Percentiles rank a stretch among this genome's conserved stretches.
These are phyloP conservation scores for Zancudomyces culisetae DNA, from an alignment of 371 early-diverging fungal genomes.

Conservation along the genomic window DNA sequence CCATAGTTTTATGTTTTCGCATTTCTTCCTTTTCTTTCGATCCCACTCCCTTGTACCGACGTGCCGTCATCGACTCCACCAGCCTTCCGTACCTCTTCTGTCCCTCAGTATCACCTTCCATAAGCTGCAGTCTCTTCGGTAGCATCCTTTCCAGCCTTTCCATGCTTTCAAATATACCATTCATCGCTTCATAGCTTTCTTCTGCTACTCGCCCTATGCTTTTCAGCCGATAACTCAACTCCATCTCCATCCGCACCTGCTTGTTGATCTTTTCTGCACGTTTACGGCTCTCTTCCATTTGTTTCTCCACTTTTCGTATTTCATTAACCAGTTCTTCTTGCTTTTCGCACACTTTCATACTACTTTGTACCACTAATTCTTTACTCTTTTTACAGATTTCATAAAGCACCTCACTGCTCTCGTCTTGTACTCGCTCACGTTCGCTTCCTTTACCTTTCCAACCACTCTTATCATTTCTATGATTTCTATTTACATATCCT, in stretches of 20 bases:
- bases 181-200: constrained; percentile 22
- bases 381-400: neutral
- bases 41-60: neutral
- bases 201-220: constrained; percentile 22
- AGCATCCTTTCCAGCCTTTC: constrained; percentile 19
- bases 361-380: neutral
- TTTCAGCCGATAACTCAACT: constrained; percentile 9
- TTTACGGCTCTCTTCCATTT: neutral
- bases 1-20: constrained; percentile 14
- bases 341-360: neutral
- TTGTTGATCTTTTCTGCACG: constrained; percentile 7
- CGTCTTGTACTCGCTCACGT: neutral
- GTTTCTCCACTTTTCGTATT: neutral
- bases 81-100: neutral
- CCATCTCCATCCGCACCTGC: constrained; percentile 12
- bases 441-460: neutral
- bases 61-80: neutral
- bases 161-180: constrained; percentile 19
- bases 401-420: neutral
- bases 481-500: neutral
- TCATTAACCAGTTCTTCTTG: neutral
- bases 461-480: neutral
- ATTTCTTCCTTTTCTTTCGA: constrained; percentile 12
- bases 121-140: constrained; percentile 8
- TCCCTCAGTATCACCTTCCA: neutral